Base-by-base conservation (phyloP, 2,329 filamentous ascomycete species). In the Botrytis elliptica region DNA sequence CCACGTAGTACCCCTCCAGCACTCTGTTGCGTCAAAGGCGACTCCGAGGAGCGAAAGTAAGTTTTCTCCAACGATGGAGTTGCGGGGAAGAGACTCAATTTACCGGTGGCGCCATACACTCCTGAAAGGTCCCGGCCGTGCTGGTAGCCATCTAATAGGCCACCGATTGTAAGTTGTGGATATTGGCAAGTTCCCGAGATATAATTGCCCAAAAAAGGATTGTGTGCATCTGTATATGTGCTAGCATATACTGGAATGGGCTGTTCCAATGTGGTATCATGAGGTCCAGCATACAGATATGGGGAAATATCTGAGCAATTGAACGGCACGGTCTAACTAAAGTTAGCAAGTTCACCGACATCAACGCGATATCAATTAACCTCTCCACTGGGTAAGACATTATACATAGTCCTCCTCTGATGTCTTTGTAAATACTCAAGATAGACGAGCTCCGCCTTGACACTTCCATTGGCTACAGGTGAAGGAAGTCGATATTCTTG, bases 381-480 rank as follows among this genome's bases (percentile, higher is more conserved):
- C 77, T 83, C 82, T 36, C 82, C 82, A 1, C 80, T 81, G 0
- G 82, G 82, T 22, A 83, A 76, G 57, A 83, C 81, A 52, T 83
- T 83, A 73, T 83, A 83, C 1, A 82, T 82, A 1, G 82, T 79
- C 7, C 82, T 79, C 18, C 82, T 77, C 70, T 83, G 82, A 68
- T 83, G 82, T 4, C 82, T 81, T 72, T 83, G 82, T 25, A 83
- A 69, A 71, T 83, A 83, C 71, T 83, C 81, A 1, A 83, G 76
- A 57, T 83, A 83, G 3, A 83, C 79, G n/a, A 83, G 73, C 25
- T 79, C 78, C 4, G 78, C 82, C 4, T 79, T 75, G 16, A 79
- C 74, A 7, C 78, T 77, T 0, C 79, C 77, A 16, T 81, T 79
- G 9, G 74, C 74, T 12, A 83, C 75, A 9, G 81, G 77, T 9